Percentiles rank a stretch among this genome's conserved stretches.
phyloP scores from a whole-genome alignment of 148 eudicot genomes.

The Camellia sinensis region DNA sequence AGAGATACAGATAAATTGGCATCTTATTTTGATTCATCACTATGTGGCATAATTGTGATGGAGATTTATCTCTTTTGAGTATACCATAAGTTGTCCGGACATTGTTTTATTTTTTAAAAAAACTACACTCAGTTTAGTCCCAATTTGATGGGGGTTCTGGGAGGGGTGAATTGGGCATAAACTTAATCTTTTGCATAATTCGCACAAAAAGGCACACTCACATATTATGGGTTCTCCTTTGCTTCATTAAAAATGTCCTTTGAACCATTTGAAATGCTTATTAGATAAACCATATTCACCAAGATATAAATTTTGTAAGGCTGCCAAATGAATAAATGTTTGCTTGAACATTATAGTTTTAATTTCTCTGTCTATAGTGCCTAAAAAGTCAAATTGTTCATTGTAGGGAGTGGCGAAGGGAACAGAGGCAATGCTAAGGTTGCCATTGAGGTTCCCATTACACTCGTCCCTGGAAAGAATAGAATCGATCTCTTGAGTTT shows the following conservation, averaged over 20 bases:
- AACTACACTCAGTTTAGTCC: too few species aligned
- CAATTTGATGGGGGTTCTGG: too few species aligned
- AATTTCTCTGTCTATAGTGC: background rate
- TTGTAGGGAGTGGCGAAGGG: slow-evolving; percentile 45
- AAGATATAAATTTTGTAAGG: background rate
- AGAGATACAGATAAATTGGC: background rate
- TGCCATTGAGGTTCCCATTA: slow-evolving; percentile 51
- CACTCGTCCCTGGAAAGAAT: slow-evolving; percentile 56
- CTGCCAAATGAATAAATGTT: background rate
- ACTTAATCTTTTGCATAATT: too few species aligned
- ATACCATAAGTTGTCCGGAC: background rate
- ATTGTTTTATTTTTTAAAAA: background rate
- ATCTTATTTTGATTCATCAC: background rate
- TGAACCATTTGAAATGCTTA: background rate
- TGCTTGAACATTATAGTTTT: background rate
- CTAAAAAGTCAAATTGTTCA: background rate
- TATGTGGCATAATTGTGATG: background rate
- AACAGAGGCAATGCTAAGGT: slow-evolving; percentile 37
- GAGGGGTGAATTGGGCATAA: too few species aligned
- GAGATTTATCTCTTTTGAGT: background rate
- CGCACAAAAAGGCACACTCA: background rate
- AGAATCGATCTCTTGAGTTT: slow-evolving; percentile 77
- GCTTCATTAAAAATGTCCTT: background rate
- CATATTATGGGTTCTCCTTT: background rate
- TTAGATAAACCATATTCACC: background rate